Base-by-base conservation (phyloP, 108 stramenopile species). In the Pinguiococcus pyrenoidosus region DNA sequence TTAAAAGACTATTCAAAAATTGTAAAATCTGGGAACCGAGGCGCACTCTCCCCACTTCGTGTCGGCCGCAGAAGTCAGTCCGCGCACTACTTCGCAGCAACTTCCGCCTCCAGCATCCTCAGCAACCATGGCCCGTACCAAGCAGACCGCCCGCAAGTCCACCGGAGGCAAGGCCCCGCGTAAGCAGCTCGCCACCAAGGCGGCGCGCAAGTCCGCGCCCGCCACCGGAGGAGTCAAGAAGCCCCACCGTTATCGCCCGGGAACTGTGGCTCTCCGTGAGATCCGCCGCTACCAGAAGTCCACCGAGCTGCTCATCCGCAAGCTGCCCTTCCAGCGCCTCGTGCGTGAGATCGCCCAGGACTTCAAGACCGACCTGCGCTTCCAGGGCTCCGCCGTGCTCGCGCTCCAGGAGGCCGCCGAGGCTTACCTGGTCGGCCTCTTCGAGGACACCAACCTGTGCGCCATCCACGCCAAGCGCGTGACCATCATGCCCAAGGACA, bases 401-500 rank as follows among this genome's bases (percentile, higher is more conserved):
- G 93, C 93, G 5, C 63, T 95, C 29, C 93, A 95, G 67, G 90
- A 89, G 73, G 89, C 93, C 8, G 65, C 84, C 12, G 93, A 95
- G 37, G 57, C 57, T 17, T 58, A 47, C 48, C 6, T 25, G 21
- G 57, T 58, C 22, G 79, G 79, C 16, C 59, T 95, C 21, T 95
- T 95, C 71, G 86, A 91, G 69, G 92, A 95, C 73, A 68, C 77
- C 43, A 91, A 91, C 67, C 61, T 87, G 29, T 92, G 89, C 69
- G 90, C 90, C 34, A 80, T 92, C 61, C 93, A 96, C 72, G 93
- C 71, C 3, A 87, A 85, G 64, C 80, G 93, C 38, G 89, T 96
- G 4, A 96, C 93, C 9, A 92, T 92, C 58, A 91, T 96, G 90
- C 84, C 87, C 23, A 90, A 87, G 62, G 94, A 96, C 56, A 85